A percentile compares a stretch with the other conserved stretches of the same genome.
phyloP scores from a whole-genome alignment of 1,284 basidiomycete genomes.

The Anthracocystis panici-leucophaei region DNA sequence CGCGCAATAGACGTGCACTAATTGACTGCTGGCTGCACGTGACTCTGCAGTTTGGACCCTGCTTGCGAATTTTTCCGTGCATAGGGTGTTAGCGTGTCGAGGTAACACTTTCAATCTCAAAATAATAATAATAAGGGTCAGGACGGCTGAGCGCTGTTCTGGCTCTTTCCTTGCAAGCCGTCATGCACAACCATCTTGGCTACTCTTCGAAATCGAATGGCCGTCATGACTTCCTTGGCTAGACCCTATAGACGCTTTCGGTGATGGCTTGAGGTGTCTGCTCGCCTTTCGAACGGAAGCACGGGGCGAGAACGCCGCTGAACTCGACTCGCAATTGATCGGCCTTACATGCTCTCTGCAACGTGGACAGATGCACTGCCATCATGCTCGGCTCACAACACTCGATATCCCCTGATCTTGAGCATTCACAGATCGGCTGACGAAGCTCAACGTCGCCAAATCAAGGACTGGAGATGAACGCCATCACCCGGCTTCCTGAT shows the following conservation, averaged over 20 bases:
- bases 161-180: not conserved
- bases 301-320: not conserved
- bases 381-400: not conserved
- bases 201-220: not conserved
- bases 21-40: constrained; percentile 49
- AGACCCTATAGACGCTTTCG: not conserved
- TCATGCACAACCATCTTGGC: not conserved
- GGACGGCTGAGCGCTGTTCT: not conserved
- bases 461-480: constrained; percentile 8
- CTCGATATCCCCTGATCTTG: constrained; percentile 2
- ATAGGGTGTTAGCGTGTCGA: not conserved
- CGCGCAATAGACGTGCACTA: constrained; percentile 35
- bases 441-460: not conserved
- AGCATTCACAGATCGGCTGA: not conserved
- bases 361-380: not conserved
- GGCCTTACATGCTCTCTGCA: not conserved
- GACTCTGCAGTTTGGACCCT: constrained; percentile 48
- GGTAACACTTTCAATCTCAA: not conserved
- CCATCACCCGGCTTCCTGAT: constrained; percentile 18
- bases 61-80: not conserved
- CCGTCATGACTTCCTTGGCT: constrained; percentile 2
- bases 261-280: not conserved
- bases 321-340: not conserved
- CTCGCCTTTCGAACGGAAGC: not conserved
- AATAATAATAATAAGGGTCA: not conserved